Percentiles rank a stretch among this genome's conserved stretches.
Conservation (phyloP, 306 rosid genomes). For the Vigna reflexopilosa region DNA sequence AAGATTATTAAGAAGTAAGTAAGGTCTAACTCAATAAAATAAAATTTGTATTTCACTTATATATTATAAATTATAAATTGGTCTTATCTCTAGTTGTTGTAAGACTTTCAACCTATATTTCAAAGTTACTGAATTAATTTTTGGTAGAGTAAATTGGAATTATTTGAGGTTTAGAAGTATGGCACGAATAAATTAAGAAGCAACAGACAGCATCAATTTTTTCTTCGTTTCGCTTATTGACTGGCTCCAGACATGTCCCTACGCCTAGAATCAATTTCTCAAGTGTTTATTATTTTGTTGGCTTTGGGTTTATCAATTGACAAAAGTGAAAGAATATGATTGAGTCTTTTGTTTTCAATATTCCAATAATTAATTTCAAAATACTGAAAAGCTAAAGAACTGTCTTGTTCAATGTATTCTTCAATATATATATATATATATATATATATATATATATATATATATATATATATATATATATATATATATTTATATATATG, state of each 20-base stretch:
- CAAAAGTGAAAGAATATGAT: slow-evolving; percentile 6
- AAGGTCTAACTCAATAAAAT: too few species aligned
- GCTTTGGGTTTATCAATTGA: slow-evolving; percentile 12
- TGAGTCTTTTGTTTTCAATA: slow-evolving; percentile 1
- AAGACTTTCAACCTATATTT: too few species aligned
- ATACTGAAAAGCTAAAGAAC: slow-evolving; percentile 10
- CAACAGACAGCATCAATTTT: not conserved
- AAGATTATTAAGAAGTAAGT: too few species aligned
- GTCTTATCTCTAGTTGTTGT: too few species aligned
- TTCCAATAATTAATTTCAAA: slow-evolving; percentile 8
- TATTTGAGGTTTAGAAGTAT: not conserved
- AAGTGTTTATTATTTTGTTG: not conserved
- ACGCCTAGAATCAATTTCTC: not conserved
- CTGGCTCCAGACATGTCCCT: slow-evolving; percentile 31
- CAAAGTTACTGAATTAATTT: too few species aligned
- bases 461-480: too few species aligned
- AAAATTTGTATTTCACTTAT: too few species aligned
- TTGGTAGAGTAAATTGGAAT: too few species aligned
- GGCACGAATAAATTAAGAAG: not conserved
- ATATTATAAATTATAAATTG: too few species aligned
- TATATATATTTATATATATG: too few species aligned
- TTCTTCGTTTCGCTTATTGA: not conserved
- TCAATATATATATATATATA: too few species aligned
- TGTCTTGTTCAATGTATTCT: slow-evolving; percentile 42
- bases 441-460: too few species aligned